These are phyloP conservation scores for Xylaria telfairii DNA, from an alignment of 495 filamentous ascomycete species.

Conservation along the genomic window DNA sequence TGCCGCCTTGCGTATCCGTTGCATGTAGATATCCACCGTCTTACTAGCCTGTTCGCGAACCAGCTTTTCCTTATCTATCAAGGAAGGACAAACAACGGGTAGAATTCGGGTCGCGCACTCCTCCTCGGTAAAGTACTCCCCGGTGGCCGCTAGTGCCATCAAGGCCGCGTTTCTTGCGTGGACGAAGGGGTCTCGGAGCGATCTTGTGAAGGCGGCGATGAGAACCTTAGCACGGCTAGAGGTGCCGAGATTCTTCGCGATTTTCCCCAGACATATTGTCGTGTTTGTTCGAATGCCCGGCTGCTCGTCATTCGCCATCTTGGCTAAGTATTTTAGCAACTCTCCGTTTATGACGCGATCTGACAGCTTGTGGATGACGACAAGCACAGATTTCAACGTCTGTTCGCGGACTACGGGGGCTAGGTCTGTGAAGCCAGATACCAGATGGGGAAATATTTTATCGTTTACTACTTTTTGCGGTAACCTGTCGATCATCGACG, in stretches of 20 bases:
- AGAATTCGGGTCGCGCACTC: slow-evolving; percentile 86
- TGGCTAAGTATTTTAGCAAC: slow-evolving; percentile 86
- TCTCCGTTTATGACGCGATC: slow-evolving; percentile 95
- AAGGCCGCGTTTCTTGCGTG: slow-evolving; percentile 90
- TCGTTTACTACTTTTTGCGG: slow-evolving; percentile 91
- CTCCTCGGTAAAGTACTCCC: slow-evolving; percentile 85
- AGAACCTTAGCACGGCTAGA: slow-evolving; percentile 87
- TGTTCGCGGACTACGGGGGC: slow-evolving; percentile 93
- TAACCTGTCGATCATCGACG: slow-evolving; percentile 88
- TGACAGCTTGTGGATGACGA: slow-evolving; percentile 83
- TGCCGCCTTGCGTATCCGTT: slow-evolving; percentile 79
- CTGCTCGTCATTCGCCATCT: slow-evolving; percentile 96
- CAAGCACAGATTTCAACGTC: slow-evolving; percentile 90
- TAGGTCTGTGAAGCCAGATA: slow-evolving; percentile 89
- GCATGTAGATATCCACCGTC: slow-evolving; percentile 86
- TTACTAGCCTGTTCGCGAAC: slow-evolving; percentile 91
- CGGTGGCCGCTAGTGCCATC: slow-evolving; percentile 81
- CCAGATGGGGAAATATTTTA: slow-evolving; percentile 95
- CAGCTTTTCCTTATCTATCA: slow-evolving; percentile 89
- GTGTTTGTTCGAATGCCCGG: slow-evolving; percentile 98
- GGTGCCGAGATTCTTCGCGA: slow-evolving; percentile 83
- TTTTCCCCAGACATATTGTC: slow-evolving; percentile 94
- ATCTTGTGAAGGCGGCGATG: slow-evolving; percentile 85
- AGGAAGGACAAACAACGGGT: slow-evolving; percentile 77
- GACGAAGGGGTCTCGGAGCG: slow-evolving; percentile 90